Evolutionary conservation across 106 monocot species (phyloP), one percentile per base, ranked within the genome.

Genomic region (Alisma plantagoaquatica): DNA sequence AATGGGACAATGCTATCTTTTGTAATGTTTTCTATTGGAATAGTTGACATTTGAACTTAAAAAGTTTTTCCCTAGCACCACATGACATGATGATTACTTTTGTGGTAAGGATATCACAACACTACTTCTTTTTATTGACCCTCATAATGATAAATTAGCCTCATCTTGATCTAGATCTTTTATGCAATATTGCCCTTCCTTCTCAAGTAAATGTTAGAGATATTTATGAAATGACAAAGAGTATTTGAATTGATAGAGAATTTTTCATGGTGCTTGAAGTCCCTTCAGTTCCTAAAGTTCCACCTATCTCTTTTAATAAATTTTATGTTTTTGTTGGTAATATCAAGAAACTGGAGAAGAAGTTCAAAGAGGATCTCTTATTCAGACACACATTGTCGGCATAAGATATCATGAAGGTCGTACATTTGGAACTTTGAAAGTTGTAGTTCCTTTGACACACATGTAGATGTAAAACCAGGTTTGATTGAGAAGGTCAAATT

Each of bases 381-480:
- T 77, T 62, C 81, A 89, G 63, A 66, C 83, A 54, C 96, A 89
- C 44, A 19, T 98, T 64, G 63, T 78, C 63, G 85, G 82, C 59
- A 42, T 76, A 11, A 78, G 72, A 44, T 54, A 74, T 74, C 64
- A 89, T 32, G 96, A 98, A 72, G 96, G 96, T 49, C 38, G 84
- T 20, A 81, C 85, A 52, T 65, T 79, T 10, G 90, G 81, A 25
- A 98, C 89, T 26, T 55, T 85, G 28, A 98, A 98, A 78, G 96
- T 96, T n/a, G n/a, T 41, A 82, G 71, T 90, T 84, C 89, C 63
- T 76, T 98, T 58, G 96, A 90, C 61, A 85, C 96, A 28, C 89
- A 98, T 76, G 74, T 78, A 3, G 96, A 98, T 85, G 85, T 89
- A 8, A 89, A 81, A 62, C 89, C 96, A 79, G 96, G 96, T 15